Conservation (phyloP, 441 rosid genomes). For the Croton laevigatus region DNA sequence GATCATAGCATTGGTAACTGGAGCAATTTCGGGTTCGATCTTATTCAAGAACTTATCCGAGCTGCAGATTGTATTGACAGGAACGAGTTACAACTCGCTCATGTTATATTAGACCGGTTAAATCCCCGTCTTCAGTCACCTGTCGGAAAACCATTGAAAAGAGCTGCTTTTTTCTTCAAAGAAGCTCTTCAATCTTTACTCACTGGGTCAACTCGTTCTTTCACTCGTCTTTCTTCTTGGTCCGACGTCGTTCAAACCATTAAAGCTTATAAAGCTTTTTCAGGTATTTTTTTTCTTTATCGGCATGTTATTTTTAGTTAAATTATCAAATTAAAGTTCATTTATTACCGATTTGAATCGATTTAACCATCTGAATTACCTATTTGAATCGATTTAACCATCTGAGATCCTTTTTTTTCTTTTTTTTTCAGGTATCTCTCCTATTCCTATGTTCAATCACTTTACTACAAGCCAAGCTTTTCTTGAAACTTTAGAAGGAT, state of each 20-base stretch:
- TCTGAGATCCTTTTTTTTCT: no score
- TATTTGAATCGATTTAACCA: no score
- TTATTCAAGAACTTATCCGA: conserved; percentile 69
- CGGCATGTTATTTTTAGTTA: no score
- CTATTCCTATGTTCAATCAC: conserved; percentile 85
- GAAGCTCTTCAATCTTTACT: conserved; percentile 71
- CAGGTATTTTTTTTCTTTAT: conserved; percentile 24
- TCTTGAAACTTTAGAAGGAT: conserved; percentile 60
- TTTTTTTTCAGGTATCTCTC: conserved; percentile 47
- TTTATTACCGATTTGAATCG: no score
- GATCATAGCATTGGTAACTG: conserved; percentile 27
- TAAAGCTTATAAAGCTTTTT: conserved; percentile 63
- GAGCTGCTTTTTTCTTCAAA: conserved; percentile 86
- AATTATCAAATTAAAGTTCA: no score
- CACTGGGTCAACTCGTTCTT: conserved; percentile 38
- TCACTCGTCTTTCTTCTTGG: conserved; percentile 46
- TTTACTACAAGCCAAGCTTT: conserved; percentile 85
- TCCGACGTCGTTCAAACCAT: conserved; percentile 72
- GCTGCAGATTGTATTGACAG: conserved; percentile 80
- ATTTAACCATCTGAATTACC: no score
- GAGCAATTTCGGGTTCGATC: conserved; percentile 46
- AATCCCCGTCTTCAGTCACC: conserved; percentile 57
- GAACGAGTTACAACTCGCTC: conserved; percentile 69
- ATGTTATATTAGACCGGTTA: conserved; percentile 74
- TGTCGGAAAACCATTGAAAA: conserved; percentile 65